Evolutionary conservation across 2,329 filamentous ascomycete genomes (phyloP), one percentile per base, ranked within the genome.

Genomic region (Truncatella angustata): DNA sequence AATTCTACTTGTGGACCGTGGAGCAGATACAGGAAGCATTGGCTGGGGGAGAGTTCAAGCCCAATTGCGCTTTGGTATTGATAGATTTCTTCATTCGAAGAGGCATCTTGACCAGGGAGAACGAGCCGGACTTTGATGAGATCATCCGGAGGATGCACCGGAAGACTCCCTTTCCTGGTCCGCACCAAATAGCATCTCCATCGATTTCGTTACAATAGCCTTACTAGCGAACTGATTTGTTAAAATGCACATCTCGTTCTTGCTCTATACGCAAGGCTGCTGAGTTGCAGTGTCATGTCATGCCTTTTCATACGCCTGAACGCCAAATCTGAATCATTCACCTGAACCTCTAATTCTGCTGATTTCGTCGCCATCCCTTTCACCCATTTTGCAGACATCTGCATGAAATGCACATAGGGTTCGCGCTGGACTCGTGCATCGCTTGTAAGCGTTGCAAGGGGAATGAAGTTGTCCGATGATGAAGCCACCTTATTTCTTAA

Each of bases 31-130:
- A 85, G 68, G 75, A 78, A 52, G 84, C 86, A 40, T 73, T 99
- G 64, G 79, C 78, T 14, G 74, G 76, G 49, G 90, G 89, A 12
- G 81, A 87, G 60, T 99, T 93, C 76, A 99, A 99, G 76, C 88
- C 92, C 2, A 97, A 97, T 68, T 97, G 92, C 70, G 87, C 89
- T 12, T 68, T 94, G 53, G 82, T 96, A 44, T 73, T 94, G 66
- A 71, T 97, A 42, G 91, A 97, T 68, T 99, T 97, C 73, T 89
- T 99, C 66, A 78, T 96, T 59, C 81, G 93, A 49, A 90, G 91
- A 70, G 88, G 90, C 1, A 82, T 96, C 56, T 66, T 97, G 64
- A 95, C 87, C 7, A 70, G 75, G 39, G 88, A 89, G 61, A 90
- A 91, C 65, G 92, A 97, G 73, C 79, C 81, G 46, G 75, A 93